phyloP scores from a whole-genome alignment of 768 basidiomycete species.

The Lactifluus pinguis region DNA sequence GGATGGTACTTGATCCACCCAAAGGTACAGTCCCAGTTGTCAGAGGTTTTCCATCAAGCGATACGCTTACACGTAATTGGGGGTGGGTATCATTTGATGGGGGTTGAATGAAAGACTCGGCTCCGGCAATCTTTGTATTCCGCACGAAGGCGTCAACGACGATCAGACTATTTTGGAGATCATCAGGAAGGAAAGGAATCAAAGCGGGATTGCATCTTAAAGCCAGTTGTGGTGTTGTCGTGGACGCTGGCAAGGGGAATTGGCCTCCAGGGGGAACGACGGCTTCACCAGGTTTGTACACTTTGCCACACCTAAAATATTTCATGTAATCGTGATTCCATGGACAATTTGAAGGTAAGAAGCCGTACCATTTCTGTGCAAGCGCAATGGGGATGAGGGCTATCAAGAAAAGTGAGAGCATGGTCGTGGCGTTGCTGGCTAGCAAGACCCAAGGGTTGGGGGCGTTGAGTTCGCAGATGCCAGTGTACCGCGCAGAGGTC shows the following conservation, averaged over 20 bases:
- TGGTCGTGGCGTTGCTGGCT: neutral
- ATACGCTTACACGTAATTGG: constrained; percentile 24
- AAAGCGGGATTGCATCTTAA: constrained; percentile 40
- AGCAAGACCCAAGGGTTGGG: neutral
- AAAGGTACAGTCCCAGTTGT: constrained; percentile 11
- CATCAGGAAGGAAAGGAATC: constrained; percentile 39
- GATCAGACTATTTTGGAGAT: constrained; percentile 24
- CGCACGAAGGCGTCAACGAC: constrained; percentile 35
- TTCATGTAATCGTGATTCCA: neutral
- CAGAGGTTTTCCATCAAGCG: constrained; percentile 21
- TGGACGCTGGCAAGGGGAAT: constrained; percentile 31
- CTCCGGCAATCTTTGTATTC: constrained; percentile 28
- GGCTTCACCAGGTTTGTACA: constrained; percentile 34
- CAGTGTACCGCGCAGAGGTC: neutral
- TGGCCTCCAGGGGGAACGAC: constrained; percentile 39
- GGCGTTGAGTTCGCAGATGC: neutral
- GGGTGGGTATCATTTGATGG: constrained; percentile 3
- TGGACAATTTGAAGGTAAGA: neutral
- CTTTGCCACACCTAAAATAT: constrained; percentile 38
- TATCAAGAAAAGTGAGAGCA: neutral
- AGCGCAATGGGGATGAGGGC: neutral
- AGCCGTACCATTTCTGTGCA: neutral
- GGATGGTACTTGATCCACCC: constrained; percentile 31
- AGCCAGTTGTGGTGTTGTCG: constrained; percentile 32
- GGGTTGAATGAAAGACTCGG: constrained; percentile 26